These are phyloP conservation scores for Stygiomarasmius scandens DNA, from an alignment of 1,284 basidiomycete genomes.

Conservation along the genomic window DNA sequence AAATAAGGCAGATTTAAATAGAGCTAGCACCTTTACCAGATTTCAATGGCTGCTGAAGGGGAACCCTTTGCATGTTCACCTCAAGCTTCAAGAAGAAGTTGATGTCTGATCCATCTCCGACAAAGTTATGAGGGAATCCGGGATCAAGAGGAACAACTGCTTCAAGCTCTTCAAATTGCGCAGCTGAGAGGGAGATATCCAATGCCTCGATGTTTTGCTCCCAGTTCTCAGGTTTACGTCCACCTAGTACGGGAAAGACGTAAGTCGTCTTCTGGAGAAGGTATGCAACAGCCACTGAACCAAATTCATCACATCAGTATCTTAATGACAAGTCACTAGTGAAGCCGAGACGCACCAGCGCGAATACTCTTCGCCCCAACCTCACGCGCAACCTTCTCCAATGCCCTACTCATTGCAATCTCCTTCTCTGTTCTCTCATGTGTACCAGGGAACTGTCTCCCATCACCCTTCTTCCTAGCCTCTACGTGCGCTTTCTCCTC, in stretches of 20 bases:
- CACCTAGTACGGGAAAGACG: constrained; percentile 7
- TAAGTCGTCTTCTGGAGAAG: constrained; percentile 4
- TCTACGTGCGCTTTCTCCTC: constrained; percentile 35
- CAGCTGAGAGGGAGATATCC: constrained; percentile 2
- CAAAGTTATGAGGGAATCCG: constrained; percentile 20
- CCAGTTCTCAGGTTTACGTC: neutral
- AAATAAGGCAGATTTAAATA: no score
- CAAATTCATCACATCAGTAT: neutral
- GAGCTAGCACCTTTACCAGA: neutral
- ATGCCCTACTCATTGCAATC: constrained; percentile 31
- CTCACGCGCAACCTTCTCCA: constrained; percentile 39
- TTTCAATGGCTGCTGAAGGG: constrained; percentile 1
- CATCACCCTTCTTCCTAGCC: constrained; percentile 37
- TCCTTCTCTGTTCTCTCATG: constrained; percentile 32
- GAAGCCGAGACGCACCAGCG: constrained; percentile 20
- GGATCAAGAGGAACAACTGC: constrained; percentile 17
- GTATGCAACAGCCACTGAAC: constrained; percentile 2
- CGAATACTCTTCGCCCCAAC: constrained; percentile 30
- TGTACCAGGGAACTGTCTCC: constrained; percentile 18
- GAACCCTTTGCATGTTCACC: neutral
- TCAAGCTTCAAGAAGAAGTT: constrained; percentile 3
- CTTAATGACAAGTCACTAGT: neutral
- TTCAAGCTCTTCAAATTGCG: constrained; percentile 11
- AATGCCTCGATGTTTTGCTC: constrained; percentile 1
- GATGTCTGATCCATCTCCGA: constrained; percentile 11